Evolutionary conservation across 2,329 filamentous ascomycete genomes (phyloP).

Genomic region (Epichloe sibirici): DNA sequence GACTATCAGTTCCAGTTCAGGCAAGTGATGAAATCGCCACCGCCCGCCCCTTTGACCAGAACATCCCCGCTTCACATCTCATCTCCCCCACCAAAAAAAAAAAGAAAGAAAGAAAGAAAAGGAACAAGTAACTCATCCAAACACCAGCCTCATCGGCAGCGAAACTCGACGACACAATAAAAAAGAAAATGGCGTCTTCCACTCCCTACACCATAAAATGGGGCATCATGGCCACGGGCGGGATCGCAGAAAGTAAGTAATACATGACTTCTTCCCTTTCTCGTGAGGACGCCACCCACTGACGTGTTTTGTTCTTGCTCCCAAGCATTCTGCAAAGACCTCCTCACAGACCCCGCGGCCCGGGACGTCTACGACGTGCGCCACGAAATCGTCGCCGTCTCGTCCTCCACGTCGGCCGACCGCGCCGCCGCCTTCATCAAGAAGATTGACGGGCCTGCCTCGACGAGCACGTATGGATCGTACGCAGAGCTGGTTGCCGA

Average conservation of each 20-base stretch:
- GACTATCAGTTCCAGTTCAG: not conserved
- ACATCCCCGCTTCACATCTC: not conserved
- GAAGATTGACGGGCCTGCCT: constrained; percentile 53
- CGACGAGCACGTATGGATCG: constrained; percentile 62
- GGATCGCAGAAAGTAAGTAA: constrained; percentile 42
- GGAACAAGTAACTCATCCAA: not conserved
- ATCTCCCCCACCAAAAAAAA: not conserved
- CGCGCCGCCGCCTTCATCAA: constrained; percentile 63
- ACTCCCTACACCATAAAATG: constrained; percentile 39
- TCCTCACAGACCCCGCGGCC: constrained; percentile 58
- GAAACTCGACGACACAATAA: not conserved
- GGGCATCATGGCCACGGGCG: constrained; percentile 50
- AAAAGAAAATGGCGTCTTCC: constrained; percentile 21
- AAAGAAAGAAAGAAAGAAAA: not conserved
- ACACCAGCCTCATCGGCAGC: too few relatives aligned
- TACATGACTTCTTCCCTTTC: not conserved
- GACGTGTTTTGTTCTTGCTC: not conserved
- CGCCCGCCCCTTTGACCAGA: not conserved
- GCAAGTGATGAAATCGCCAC: not conserved
- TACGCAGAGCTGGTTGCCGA: constrained; percentile 75
- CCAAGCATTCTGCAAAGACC: constrained; percentile 61
- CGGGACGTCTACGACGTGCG: constrained; percentile 60
- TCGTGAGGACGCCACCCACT: not conserved
- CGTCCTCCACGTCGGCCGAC: constrained; percentile 61
- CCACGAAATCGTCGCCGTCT: constrained; percentile 68